Base-by-base conservation (phyloP, 306 rosid genomes). In the Malus orientalis region DNA sequence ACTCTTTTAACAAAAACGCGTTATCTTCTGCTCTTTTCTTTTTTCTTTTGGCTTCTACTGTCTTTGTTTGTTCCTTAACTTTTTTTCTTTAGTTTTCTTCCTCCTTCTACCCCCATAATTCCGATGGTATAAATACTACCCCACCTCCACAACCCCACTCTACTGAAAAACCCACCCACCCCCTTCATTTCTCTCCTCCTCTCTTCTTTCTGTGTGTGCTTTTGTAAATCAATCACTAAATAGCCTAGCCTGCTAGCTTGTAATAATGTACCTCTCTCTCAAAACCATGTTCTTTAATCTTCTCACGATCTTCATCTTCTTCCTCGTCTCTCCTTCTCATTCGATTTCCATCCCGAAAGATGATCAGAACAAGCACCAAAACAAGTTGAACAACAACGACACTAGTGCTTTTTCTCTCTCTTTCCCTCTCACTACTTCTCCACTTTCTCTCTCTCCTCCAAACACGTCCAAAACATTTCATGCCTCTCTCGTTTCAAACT, bases 1-100 rank as follows among this genome's bases (percentile, higher is more conserved):
- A 70, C 87, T 54, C 84, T 66, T 81, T 86, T 76, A 79, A 85
- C 81, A 87, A 49, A 81, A 87, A 80, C 93, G 91, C 93, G 82
- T 86, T 61, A 57, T n/a, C 27, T 49, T 85, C 63, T 69, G 75
- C 63, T 1, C 79, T 72, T 67, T 70, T 10, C 62, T 72, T 67
- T 70, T 10, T 61, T 60, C 82, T 65, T 71, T 70, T 85, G 76
- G 60, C 83, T 4, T 57, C 61, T n/a, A 4, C 40, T 78, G 71
- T 54, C 64, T 47, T 70, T 81, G 45, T 58, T 71, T 59, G 65
- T 53, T 40, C 19, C 30, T 29, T 22, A 11, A 10, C 5, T 8
- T n/a, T n/a, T 65, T 23, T 64, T 12, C 22, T 18, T 20, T 6
- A 10, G 2, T 3, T 15, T 7, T 5, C 19, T 51, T 29, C 10